phyloP scores from a whole-genome alignment of 2,329 filamentous ascomycete genomes.

The Aspergillus aculeatinus region DNA sequence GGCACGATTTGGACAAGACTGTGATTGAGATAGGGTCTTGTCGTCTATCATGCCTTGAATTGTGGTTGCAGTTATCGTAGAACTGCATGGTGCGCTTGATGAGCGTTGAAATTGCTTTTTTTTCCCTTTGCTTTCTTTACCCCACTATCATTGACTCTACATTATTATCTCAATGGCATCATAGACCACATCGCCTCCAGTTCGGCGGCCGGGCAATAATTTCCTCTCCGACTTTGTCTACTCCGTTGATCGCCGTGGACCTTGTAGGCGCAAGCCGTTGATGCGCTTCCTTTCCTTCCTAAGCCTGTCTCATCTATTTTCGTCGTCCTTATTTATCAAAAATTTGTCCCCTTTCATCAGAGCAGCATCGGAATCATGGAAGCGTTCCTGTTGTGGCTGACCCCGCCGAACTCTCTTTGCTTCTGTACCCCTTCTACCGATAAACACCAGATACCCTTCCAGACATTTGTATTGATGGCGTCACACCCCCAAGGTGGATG shows the following conservation, averaged over 20 bases:
- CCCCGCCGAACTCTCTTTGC: constrained; percentile 1
- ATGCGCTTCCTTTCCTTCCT: not conserved
- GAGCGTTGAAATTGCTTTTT: not conserved
- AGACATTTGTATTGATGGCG: constrained; percentile 12
- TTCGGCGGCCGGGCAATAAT: not conserved
- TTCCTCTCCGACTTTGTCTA: not conserved
- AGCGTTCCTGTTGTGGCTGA: not conserved
- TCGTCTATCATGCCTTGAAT: not conserved
- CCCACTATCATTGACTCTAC: not conserved
- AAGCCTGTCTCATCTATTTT: constrained; percentile 5
- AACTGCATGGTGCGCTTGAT: not conserved
- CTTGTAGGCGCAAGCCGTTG: not conserved
- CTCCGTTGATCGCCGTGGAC: not conserved
- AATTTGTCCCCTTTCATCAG: not conserved
- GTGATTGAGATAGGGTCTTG: not conserved
- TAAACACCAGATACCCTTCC: not conserved
- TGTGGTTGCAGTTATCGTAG: not conserved
- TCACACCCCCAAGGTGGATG: constrained; percentile 4
- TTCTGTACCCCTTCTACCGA: not conserved
- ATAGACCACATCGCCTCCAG: not conserved
- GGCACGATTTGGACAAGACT: too few relatives aligned
- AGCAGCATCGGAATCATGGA: not conserved
- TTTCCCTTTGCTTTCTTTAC: not conserved
- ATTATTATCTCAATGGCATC: not conserved
- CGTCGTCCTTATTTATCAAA: not conserved